Base-by-base conservation (phyloP, 2,329 filamentous ascomycete species). In the Aureobasidium sp. region DNA sequence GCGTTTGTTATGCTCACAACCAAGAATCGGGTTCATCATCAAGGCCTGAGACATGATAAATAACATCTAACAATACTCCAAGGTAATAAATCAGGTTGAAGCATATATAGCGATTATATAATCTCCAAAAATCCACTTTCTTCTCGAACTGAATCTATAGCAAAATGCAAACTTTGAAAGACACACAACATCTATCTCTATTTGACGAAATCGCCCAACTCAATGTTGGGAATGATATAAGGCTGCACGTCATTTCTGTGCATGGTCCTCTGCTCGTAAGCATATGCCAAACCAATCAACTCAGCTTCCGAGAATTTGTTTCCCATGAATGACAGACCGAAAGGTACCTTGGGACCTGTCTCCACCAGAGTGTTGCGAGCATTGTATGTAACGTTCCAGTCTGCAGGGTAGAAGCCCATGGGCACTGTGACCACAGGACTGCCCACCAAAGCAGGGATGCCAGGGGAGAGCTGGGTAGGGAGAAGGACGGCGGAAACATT, bases 281-380 rank as follows among this genome's bases (percentile, higher is more conserved):
- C 85, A 75, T 86, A 89, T 7, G 85, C 87, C 68, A 85, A 80
- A 0, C 82, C 82, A 62, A 90, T 82, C 65, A 90, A 68, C 34
- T 72, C 77, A 67, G 81, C 81, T 70, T 90, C 87, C 39, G 78
- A 81, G 75, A 82, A 90, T 53, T 78, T 78, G 3, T 72, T 72
- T 0, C 85, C 87, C 49, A 88, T 74, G 66, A 89, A 89, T 8
- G 78, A 78, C 11, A 90, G 72, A 0, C 87, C 87, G 67, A 88
- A 86, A 2, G 78, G 78, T 1, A 84, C 70, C 21, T 82, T 81
- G 0, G 85, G 84, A 0, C 75, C 84, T 0, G 73, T 75, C 0
- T 73, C 71, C 9, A 84, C 79, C 8, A 88, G 71, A n/a, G 80
- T 76, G 0, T 81, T 79, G 8, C 80, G 74, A 0, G 64, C 59